Conservation (phyloP, 164 flowering plant species). For the Stephania cephalantha region DNA sequence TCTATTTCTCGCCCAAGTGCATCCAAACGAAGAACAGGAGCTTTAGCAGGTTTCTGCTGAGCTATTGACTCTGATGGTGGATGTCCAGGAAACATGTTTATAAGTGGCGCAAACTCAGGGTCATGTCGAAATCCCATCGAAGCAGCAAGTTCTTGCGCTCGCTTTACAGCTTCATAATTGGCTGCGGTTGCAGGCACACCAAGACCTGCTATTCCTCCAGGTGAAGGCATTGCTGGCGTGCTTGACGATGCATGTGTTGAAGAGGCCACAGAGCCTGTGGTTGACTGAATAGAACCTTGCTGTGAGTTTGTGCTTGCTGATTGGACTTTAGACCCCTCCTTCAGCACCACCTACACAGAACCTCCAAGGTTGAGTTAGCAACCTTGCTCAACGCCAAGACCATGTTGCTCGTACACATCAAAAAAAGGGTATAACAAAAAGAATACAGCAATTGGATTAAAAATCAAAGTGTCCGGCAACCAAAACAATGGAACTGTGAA, state of each 20-base stretch:
- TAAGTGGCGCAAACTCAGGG: constrained; percentile 84
- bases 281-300: constrained; percentile 18
- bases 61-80: constrained; percentile 37
- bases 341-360: constrained; percentile 22
- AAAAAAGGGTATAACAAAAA: neutral
- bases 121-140: constrained; percentile 97
- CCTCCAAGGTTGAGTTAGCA: constrained; percentile 32
- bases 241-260: constrained; percentile 20
- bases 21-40: constrained; percentile 96
- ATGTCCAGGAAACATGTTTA: constrained; percentile 90
- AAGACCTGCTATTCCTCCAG: constrained; percentile 32
- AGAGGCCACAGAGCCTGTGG: constrained; percentile 11
- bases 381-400: constrained; percentile 55
- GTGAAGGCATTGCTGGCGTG: constrained; percentile 29
- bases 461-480: neutral
- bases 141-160: constrained; percentile 96
- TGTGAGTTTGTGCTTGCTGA: constrained; percentile 22
- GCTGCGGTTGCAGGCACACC: constrained; percentile 42
- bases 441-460: neutral
- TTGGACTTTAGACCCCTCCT: constrained; percentile 27
- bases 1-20: constrained; percentile 93
- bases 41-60: constrained; percentile 83
- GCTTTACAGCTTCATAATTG: constrained; percentile 79
- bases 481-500: neutral
- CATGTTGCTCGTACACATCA: too few species aligned